Base-by-base conservation (phyloP, 2,329 filamentous ascomycete species). In the Colletotrichum karsti region DNA sequence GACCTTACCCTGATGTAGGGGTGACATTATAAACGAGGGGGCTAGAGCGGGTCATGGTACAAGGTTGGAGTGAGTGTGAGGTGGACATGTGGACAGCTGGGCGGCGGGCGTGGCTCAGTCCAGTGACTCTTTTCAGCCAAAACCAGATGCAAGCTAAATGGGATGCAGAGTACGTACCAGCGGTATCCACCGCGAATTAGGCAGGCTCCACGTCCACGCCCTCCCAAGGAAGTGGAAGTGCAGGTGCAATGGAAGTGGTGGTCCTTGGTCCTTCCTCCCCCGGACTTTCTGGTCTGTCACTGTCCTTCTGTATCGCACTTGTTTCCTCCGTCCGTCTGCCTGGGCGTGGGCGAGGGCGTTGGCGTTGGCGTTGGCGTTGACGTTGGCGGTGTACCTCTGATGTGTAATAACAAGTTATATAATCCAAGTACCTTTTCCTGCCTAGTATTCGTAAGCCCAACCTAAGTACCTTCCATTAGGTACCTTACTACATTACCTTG, bases 111-210 rank as follows among this genome's bases (percentile, higher is more conserved):
- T 46, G 42, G 53, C 18, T 42, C 42, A 42, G 64, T 51, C 60
- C 30, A 58, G 60, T 68, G 65, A 68, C 60, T 68, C 64, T 63
- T 67, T 30, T 44, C 42, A 51, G 41, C 51, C 59, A 67, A 26
- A 67, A 67, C 33, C 28, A 63, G 56, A 46, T 28, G 42, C n/a
- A 48, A 48, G 20, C 54, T 20, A 48, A 46, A 30, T n/a, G n/a
- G n/a, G n/a, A n/a, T n/a, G n/a, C n/a, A 24, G 33, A 59, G 42
- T 24, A 7, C 20, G 10, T 18, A 10, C 33, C 33, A n/a, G 8
- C 15, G 5, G 10, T 35, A 5, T 50, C n/a, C n/a, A n/a, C n/a
- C n/a, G n/a, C n/a, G n/a, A n/a, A n/a, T n/a, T n/a, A n/a, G n/a
- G n/a, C n/a, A n/a, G n/a, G n/a, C n/a, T 61, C 62, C 28, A 66